Conservation (phyloP, 176 grass and related monocot species). For the Lolium rigidum region DNA sequence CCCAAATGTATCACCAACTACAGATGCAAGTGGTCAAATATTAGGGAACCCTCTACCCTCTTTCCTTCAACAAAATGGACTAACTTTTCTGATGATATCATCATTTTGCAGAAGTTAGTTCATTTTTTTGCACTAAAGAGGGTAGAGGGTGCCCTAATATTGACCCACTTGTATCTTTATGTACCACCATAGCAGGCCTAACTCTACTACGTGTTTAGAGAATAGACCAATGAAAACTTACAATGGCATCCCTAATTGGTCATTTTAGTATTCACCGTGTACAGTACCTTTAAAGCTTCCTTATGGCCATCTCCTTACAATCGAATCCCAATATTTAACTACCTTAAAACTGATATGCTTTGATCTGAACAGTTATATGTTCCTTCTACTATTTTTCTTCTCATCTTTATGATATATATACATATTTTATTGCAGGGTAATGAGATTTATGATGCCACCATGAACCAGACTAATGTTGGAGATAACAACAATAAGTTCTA, state of each 20-base stretch:
- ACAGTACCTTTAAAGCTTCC: neutral
- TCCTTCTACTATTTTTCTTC: conserved; percentile 11
- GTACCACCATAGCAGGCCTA: neutral
- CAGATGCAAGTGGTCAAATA: no score
- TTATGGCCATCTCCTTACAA: neutral
- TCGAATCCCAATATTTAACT: neutral
- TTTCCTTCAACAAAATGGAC: no score
- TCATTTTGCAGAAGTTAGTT: no score
- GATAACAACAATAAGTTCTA: conserved; percentile 96
- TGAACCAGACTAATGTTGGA: conserved; percentile 95
- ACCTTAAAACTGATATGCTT: conserved; percentile 3
- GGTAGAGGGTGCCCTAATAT: no score
- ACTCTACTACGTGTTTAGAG: neutral
- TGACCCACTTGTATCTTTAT: no score
- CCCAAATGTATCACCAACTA: neutral
- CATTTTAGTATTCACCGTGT: conserved; percentile 13
- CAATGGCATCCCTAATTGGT: neutral
- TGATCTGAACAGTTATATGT: conserved; percentile 20
- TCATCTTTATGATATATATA: conserved; percentile 14
- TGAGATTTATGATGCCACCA: conserved; percentile 86
- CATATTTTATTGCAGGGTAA: conserved; percentile 66
- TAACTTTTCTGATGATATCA: no score
- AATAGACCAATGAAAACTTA: conserved; percentile 4
- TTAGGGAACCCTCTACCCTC: no score
- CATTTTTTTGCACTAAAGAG: no score